Evolutionary conservation across 2,329 filamentous ascomycete species (phyloP).

Genomic region (Rosellinia necatrix): DNA sequence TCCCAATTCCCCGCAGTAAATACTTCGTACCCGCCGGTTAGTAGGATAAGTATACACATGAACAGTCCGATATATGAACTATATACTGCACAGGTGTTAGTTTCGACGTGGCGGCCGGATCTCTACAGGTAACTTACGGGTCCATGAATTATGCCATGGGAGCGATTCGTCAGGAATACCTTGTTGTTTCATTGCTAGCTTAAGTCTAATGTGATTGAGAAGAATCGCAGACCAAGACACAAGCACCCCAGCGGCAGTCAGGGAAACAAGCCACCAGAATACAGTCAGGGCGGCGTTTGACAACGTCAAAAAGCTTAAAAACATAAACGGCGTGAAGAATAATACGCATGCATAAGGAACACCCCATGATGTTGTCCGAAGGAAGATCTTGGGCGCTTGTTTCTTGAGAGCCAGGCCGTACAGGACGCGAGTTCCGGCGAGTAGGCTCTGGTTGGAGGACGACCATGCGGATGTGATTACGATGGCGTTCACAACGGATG

Average conservation of each 20-base stretch:
- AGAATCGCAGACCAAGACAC: slow-evolving; percentile 66
- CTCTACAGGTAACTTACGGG: slow-evolving; percentile 49
- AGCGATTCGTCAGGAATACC: slow-evolving; percentile 54
- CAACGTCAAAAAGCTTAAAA: slow-evolving; percentile 62
- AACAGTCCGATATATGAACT: slow-evolving; percentile 64
- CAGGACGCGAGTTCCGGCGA: slow-evolving; percentile 62
- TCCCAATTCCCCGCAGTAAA: slow-evolving; percentile 66
- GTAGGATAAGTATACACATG: slow-evolving; percentile 66
- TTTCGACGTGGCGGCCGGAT: background rate
- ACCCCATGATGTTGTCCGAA: slow-evolving; percentile 55
- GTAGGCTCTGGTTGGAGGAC: slow-evolving; percentile 68
- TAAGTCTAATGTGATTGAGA: slow-evolving; percentile 63
- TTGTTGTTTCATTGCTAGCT: slow-evolving; percentile 59
- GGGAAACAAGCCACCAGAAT: slow-evolving; percentile 67
- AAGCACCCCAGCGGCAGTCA: slow-evolving; percentile 66
- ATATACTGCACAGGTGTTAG: slow-evolving; percentile 49
- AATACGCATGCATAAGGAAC: slow-evolving; percentile 62
- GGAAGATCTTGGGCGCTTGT: slow-evolving; percentile 62
- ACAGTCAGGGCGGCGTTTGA: slow-evolving; percentile 63
- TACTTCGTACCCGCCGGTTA: slow-evolving; percentile 71
- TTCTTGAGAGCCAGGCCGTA: slow-evolving; percentile 63
- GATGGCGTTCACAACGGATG: slow-evolving; percentile 76
- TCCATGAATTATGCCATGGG: slow-evolving; percentile 68
- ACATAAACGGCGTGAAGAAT: slow-evolving; percentile 59
- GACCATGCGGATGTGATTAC: slow-evolving; percentile 75